Evolutionary conservation across 768 basidiomycete species (phyloP), one percentile per base, ranked within the genome.

Genomic region (Rhizopogon vinicolor): DNA sequence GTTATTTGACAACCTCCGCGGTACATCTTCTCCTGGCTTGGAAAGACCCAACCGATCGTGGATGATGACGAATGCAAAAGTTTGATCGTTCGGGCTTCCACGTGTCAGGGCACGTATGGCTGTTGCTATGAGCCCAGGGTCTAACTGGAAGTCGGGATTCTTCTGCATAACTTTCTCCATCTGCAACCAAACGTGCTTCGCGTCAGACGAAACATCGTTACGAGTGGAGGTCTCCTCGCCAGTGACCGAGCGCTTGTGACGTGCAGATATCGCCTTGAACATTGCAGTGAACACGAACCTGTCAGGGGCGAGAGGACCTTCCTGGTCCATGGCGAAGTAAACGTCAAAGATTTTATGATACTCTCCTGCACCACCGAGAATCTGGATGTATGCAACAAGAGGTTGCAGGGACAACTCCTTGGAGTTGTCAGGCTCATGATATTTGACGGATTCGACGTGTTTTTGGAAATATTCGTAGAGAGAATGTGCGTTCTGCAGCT

Each of bases 291-390:
- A 91, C 22, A 88, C 73, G 59, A 77, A 75, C 50, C 76, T 75
- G 60, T 85, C 75, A 4, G 90, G 82, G 0, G 82, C 74, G n/a
- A 84, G 63, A 3, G 79, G 80, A 7, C 88, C 89, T 3, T 81
- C 76, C n/a, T 76, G 63, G 53, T 85, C 83, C 66, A 93, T 69
- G 13, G 76, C 75, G 59, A 88, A 81, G 70, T 84, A 92, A 48
- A 92, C 81, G 57, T 91, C 88, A 60, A 90, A 89, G 14, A 91
- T 78, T 54, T 80, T 80, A 58, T 89, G 83, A 55, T 85, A 79
- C 9, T 78, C 69, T 13, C 79, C 78, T 7, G 81, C 78, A 37
- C 77, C 76, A 50, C 82, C 86, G 7, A 93, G 79, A 40, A 91
- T 77, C 52, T 77, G 79, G 44, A 93, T 79, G 65, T 91, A 93